Evolutionary conservation across 2,329 filamentous ascomycete genomes (phyloP), one percentile per base, ranked within the genome.

Genomic region (Diaporthe aspalathi): DNA sequence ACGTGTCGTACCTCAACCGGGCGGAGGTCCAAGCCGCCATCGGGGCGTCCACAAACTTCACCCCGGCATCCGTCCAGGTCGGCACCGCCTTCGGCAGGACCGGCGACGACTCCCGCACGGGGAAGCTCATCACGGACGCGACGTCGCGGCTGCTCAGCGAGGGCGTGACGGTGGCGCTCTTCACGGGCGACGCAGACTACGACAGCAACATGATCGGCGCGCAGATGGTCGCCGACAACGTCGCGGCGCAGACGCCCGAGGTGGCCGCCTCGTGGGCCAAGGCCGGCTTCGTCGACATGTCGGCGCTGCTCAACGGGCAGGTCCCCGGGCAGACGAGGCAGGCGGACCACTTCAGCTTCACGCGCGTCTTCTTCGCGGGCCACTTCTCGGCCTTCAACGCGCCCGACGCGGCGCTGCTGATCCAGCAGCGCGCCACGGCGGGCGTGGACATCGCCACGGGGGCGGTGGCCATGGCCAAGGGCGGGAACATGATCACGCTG

Each of bases 241-340:
- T 86, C 14, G 79, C 80, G 1, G 93, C 93, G 78, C 81, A 1
- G 57, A 63, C 57, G 24, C 57, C 57, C 17, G 57, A 63, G 43
- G 27, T 63, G 6, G 57, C 57, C 16, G 49, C 84, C 3, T 78
- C 82, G 1, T 87, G 90, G 1, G 90, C 89, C 1, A 92, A 92
- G 76, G 85, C 86, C 1, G 76, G 79, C 20, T 94, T 93, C 79
- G 82, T 83, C 1, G 94, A 93, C 77, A 86, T 87, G 0, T 86
- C 89, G 5, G 86, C 94, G 68, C 81, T 87, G 24, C 87, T 90
- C 8, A 89, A 91, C 75, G 83, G 81, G 2, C 81, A 84, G 5
- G n/a, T 73, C 5, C 90, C 86, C 32, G 92, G 91, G 14, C 85
- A 87, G 62, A 90, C 91, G 0, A 85, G 91, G 1, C 90, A 93